Evolutionary conservation across 2,329 filamentous ascomycete genomes (phyloP), one percentile per base, ranked within the genome.

Genomic region (Sarocladium kiliense): DNA sequence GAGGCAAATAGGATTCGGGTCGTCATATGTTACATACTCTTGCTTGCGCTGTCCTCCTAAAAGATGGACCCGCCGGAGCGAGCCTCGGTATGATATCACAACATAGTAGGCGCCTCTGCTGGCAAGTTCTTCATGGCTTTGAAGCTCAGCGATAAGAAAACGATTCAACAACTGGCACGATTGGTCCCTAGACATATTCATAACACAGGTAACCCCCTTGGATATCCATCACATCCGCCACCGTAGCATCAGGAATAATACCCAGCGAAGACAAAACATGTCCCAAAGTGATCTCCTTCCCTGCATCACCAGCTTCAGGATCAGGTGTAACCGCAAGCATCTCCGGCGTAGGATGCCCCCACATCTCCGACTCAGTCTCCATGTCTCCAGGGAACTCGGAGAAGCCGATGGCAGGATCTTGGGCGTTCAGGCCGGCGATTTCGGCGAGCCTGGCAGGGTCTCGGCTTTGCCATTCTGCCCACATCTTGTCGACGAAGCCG

Each of bases 401-500:
- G 39, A 56, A 56, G 19, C 55, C 55, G 25, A 45, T 30, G 3
- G 37, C 55, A n/a, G 55, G 55, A 25, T 56, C 36, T 27, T 56
- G 55, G 3, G 41, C 55, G 36, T 56, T 56, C 19, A 47, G 27
- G 11, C 55, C 55, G 18, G 34, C 55, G 39, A 56, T 56, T 3
- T 53, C 55, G 25, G 27, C 47, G 34, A 56, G 49, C 7, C 55
- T 26, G 19, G 18, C 34, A 12, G 23, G 18, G 19, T 56, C 55
- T 21, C 21, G 51, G 21, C 34, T 34, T 21, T 56, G 55, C 55
- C 55, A 56, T 37, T 56, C 55, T 23, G 47, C 36, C 55, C 55
- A 56, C 55, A 56, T 56, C 49, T 56, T 56, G 49, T 56, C 55
- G 25, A 56, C 55, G 37, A 56, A 56, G 49, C 55, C 55, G 25